These are phyloP conservation scores for Juncus inflexus DNA, from an alignment of 176 grass and related monocot genomes.

Conservation along the genomic window DNA sequence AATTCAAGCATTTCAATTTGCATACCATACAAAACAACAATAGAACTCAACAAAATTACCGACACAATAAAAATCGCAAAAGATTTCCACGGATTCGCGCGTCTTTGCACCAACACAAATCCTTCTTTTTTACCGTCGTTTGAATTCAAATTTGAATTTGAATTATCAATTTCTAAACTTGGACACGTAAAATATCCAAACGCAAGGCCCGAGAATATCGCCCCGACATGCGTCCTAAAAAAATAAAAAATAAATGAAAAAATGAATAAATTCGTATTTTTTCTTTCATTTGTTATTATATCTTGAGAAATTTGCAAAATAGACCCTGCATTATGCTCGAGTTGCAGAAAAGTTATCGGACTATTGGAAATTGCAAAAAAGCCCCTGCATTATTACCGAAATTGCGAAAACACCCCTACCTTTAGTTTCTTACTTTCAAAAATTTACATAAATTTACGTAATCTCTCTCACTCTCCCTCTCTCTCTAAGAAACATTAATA, in stretches of 20 bases:
- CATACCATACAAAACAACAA: constrained; percentile 43
- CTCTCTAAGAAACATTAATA: too few relatives aligned
- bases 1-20: constrained; percentile 37
- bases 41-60: constrained; percentile 35
- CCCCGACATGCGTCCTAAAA: constrained; percentile 63
- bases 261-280: background rate
- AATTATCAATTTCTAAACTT: constrained; percentile 42
- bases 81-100: constrained; percentile 54
- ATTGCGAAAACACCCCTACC: too few relatives aligned
- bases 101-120: constrained; percentile 41
- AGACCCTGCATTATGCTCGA: too few relatives aligned
- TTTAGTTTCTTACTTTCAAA: too few relatives aligned
- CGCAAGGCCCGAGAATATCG: constrained; percentile 48
- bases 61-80: constrained; percentile 40
- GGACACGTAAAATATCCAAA: constrained; percentile 70
- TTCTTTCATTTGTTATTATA: background rate
- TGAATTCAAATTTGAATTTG: constrained; percentile 4
- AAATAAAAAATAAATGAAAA: constrained; percentile 6
- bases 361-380: too few relatives aligned
- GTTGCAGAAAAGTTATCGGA: too few relatives aligned
- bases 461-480: too few relatives aligned
- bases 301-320: too few relatives aligned
- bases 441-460: too few relatives aligned
- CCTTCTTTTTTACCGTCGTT: constrained; percentile 48
- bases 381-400: too few relatives aligned